These are phyloP conservation scores for Colletotrichum tropicicola DNA, from an alignment of 2,329 filamentous ascomycete species.

Conservation along the genomic window DNA sequence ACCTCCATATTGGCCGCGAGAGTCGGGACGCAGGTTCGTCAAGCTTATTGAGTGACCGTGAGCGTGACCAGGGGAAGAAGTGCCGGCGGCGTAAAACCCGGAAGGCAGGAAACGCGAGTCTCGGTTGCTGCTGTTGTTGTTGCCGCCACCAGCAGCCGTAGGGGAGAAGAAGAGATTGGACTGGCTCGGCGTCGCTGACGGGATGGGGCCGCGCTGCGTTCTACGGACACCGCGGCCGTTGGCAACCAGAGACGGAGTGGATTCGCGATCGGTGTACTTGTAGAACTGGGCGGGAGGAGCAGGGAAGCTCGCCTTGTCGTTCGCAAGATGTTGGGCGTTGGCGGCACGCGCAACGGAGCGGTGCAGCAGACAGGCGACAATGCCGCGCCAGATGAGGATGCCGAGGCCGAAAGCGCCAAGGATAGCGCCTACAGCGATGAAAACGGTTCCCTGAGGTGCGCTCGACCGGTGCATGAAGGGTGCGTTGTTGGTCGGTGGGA, in stretches of 20 bases:
- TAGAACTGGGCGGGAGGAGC: slow-evolving; percentile 68
- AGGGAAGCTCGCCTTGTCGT: slow-evolving; percentile 74
- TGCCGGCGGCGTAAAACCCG: slow-evolving; percentile 86
- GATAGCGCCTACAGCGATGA: slow-evolving; percentile 91
- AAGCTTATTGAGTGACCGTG: slow-evolving; percentile 66
- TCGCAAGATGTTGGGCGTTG: slow-evolving; percentile 74
- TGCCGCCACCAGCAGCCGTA: slow-evolving; percentile 76
- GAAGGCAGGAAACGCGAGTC: slow-evolving; percentile 86
- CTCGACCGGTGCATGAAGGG: slow-evolving; percentile 91
- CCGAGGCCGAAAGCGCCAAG: slow-evolving; percentile 83
- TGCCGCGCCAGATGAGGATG: slow-evolving; percentile 87
- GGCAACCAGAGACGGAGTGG: slow-evolving; percentile 59
- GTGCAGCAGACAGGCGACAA: slow-evolving; percentile 91
- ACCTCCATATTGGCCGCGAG: slow-evolving; percentile 54
- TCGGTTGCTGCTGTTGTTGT: slow-evolving; percentile 56
- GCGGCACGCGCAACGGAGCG: slow-evolving; percentile 89
- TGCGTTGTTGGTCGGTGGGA: slow-evolving; percentile 85
- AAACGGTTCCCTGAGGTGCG: slow-evolving; percentile 91
- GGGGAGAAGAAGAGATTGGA: slow-evolving; percentile 94
- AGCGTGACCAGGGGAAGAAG: slow-evolving; percentile 54
- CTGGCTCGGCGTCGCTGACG: slow-evolving; percentile 66
- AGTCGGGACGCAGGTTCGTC: slow-evolving; percentile 68
- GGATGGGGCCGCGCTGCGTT: slow-evolving; percentile 60
- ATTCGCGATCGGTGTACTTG: slow-evolving; percentile 69
- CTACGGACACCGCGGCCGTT: slow-evolving; percentile 60